Conservation (phyloP, 31 red algal genomes). For the Asparagopsis taxiformis region DNA sequence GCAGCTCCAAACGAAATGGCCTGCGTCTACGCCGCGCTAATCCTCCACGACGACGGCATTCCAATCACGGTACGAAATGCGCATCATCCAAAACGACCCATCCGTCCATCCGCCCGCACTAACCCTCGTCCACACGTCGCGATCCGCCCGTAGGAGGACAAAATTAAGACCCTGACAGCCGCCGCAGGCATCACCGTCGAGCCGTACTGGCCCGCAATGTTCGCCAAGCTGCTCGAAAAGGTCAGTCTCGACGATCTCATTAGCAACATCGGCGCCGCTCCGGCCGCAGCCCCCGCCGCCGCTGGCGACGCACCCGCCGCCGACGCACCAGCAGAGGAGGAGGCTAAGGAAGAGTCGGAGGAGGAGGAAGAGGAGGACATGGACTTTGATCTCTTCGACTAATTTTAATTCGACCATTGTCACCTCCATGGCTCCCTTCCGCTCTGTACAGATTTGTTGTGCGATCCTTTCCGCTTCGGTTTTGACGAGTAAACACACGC, state of each 20-base stretch:
- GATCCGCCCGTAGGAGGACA: slow-evolving; percentile 57
- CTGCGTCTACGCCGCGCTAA: slow-evolving; percentile 86
- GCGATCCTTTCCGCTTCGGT: no score
- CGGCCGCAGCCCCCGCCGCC: slow-evolving; percentile 39
- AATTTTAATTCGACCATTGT: slow-evolving; percentile 2
- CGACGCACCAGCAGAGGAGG: slow-evolving; percentile 32
- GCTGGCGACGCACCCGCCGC: slow-evolving; percentile 33
- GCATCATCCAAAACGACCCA: not conserved
- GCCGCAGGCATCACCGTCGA: slow-evolving; percentile 82
- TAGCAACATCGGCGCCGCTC: slow-evolving; percentile 73
- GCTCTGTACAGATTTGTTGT: no score
- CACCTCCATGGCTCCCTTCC: no score
- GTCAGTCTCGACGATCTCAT: slow-evolving; percentile 80
- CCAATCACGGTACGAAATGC: slow-evolving; percentile 75
- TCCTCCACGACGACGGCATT: slow-evolving; percentile 85
- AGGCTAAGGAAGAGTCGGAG: slow-evolving; percentile 48
- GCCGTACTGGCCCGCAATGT: slow-evolving; percentile 85
- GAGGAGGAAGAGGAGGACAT: slow-evolving; percentile 77
- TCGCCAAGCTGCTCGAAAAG: slow-evolving; percentile 74
- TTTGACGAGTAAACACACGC: no score
- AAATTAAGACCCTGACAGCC: slow-evolving; percentile 79
- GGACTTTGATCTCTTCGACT: slow-evolving; percentile 85
- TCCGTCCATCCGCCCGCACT: not conserved
- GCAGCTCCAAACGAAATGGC: slow-evolving; percentile 69
- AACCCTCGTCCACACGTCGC: not conserved